Evolutionary conservation across 2,329 filamentous ascomycete species (phyloP), one percentile per base, ranked within the genome.

Genomic region (Trichoderma arundinaceum): DNA sequence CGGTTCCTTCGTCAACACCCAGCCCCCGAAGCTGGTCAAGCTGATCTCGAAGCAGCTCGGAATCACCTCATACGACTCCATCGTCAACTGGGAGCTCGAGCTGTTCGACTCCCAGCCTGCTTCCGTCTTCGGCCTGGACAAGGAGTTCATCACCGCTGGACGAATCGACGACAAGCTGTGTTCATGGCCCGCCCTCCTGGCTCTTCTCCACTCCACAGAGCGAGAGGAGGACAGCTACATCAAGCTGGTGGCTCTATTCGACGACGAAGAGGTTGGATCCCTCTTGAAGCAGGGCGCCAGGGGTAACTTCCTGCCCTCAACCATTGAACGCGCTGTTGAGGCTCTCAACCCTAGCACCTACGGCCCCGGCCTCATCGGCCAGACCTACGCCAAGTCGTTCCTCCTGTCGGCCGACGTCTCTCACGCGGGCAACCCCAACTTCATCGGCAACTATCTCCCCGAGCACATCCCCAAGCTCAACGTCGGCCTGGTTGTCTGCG

Each of bases 111-210:
- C 87, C 4, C 93, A 97, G 76, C 92, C 94, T 8, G 94, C 94
- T 1, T 88, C 90, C 46, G 85, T 92, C 17, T 90, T 92, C 70
- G 95, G 95, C 12, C 78, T 99, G 65, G 92, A 96, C 72, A 92
- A 90, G 76, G 94, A 98, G 72, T 90, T 99, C 76, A 96, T 99
- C 78, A 97, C 94, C 70, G 94, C 92, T 8, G 94, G 94, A 66
- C 90, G 95, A 62, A 95, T 98, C 71, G 95, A 99, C 76, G 95
- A 99, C 81, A 98, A 97, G 82, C 89, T 99, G 53, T 98, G 95
- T 83, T 96, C 92, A 38, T 98, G 92, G 89, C 88, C 93, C 7
- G 94, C 95, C 7, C 84, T 97, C 60, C 89, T 94, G 77, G 94
- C 88, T 3, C 88, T 99, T 0, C 83, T 97, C 33, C 57, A 60